These are phyloP conservation scores for Tetrapisispora iriomotensis DNA, from an alignment of 805 yeast species.

Conservation along the genomic window DNA sequence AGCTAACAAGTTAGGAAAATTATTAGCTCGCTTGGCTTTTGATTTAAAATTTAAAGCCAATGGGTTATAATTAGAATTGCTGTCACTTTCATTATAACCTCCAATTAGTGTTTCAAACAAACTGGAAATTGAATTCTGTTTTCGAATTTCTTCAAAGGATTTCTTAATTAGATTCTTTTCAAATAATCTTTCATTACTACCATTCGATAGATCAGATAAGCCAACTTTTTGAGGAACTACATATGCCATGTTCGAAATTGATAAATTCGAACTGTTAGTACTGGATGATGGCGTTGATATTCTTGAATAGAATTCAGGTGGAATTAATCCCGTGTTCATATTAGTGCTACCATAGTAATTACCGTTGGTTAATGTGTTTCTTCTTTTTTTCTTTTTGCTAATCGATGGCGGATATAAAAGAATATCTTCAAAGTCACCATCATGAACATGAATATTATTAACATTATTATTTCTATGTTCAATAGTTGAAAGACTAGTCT, in stretches of 20 bases:
- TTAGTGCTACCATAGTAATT: neutral
- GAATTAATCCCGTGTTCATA: conserved; percentile 21
- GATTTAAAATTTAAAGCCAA: conserved; percentile 17
- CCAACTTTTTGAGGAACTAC: conserved; percentile 1
- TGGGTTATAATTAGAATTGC: conserved; percentile 7
- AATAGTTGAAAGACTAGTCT: neutral
- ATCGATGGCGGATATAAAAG: neutral
- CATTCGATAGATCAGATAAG: neutral
- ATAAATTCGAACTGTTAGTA: conserved; percentile 23
- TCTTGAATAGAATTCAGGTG: conserved; percentile 29
- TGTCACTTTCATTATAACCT: conserved; percentile 7
- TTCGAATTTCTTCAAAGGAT: conserved; percentile 23
- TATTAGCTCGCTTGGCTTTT: conserved; percentile 7
- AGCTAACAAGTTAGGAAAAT: conserved; percentile 5
- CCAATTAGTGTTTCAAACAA: conserved; percentile 14
- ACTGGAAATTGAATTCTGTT: conserved; percentile 9
- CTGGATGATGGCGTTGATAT: conserved; percentile 27
- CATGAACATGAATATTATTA: conserved; percentile 28
- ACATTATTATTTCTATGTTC: conserved; percentile 7
- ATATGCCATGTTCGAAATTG: conserved; percentile 10
- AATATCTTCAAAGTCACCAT: conserved; percentile 23
- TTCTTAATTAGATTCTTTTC: conserved; percentile 22
- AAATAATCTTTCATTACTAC: conserved; percentile 8
- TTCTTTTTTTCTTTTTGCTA: conserved; percentile 2
- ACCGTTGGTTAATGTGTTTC: conserved; percentile 2